A percentile compares a stretch with the other conserved stretches of the same genome.
phyloP scores from a whole-genome alignment of 176 grass and related monocot species.

The Chloris gayana region DNA sequence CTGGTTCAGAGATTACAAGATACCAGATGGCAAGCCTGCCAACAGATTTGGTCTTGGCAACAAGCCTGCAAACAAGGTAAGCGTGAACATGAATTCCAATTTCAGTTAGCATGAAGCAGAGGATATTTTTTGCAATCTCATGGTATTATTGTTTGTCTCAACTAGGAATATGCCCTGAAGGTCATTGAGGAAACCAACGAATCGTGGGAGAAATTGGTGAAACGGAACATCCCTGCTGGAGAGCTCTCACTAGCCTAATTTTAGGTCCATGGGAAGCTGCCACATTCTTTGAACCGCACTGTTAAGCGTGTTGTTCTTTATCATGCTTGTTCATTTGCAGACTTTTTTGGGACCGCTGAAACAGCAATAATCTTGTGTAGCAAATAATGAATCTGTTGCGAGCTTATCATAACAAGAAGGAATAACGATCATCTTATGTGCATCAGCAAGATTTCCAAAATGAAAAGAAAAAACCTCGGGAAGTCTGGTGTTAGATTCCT shows the following conservation, averaged over 20 bases:
- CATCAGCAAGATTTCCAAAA: constrained; percentile 1
- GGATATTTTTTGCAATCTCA: constrained; percentile 19
- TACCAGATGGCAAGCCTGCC: constrained; percentile 96
- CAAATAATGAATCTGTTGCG: constrained; percentile 37
- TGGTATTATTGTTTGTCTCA: constrained; percentile 27
- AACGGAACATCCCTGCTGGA: constrained; percentile 88
- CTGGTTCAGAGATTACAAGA: constrained; percentile 99
- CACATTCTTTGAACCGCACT: constrained; percentile 37
- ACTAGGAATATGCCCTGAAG: constrained; percentile 94
- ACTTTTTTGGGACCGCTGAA: background rate
- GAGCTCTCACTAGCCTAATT: constrained; percentile 82
- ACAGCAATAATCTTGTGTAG: constrained; percentile 32
- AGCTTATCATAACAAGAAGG: constrained; percentile 11
- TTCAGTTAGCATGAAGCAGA: constrained; percentile 18
- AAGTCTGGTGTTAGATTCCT: background rate
- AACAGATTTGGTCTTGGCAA: constrained; percentile 91
- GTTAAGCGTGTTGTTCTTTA: constrained; percentile 16
- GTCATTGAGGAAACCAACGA: constrained; percentile 93
- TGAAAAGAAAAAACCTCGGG: background rate
- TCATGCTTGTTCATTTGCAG: constrained; percentile 24
- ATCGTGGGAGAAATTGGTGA: constrained; percentile 92
- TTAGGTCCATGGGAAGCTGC: constrained; percentile 19
- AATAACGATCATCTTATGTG: background rate
- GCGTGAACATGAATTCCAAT: background rate
- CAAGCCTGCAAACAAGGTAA: constrained; percentile 91